These are phyloP conservation scores for Litchi chinensis DNA, from an alignment of 345 rosid species.

Conservation along the genomic window DNA sequence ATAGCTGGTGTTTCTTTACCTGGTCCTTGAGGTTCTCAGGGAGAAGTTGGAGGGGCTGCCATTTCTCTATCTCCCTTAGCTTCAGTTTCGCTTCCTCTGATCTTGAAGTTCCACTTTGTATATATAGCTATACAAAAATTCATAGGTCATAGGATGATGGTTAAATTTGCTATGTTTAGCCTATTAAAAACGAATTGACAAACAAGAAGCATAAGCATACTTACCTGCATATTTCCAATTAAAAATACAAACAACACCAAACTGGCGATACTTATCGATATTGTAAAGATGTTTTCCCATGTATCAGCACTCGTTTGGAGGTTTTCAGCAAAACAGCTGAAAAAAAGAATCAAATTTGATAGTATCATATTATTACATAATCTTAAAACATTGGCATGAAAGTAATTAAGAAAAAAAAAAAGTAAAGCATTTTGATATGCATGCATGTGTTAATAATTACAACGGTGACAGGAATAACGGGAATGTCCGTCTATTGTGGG, in stretches of 20 bases:
- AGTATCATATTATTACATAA: too few species aligned
- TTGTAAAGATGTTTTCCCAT: conserved; percentile 57
- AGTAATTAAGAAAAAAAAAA: neutral
- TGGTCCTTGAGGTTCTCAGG: conserved; percentile 30
- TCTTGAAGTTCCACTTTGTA: neutral
- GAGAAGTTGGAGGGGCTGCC: conserved; percentile 31
- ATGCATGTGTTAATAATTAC: too few species aligned
- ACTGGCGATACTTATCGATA: conserved; percentile 43
- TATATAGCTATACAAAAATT: too few species aligned
- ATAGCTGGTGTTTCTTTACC: conserved; percentile 34
- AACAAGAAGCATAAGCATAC: too few species aligned
- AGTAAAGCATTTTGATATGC: neutral
- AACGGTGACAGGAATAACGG: too few species aligned
- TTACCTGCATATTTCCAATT: conserved; percentile 57
- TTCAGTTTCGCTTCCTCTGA: neutral
- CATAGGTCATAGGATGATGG: too few species aligned
- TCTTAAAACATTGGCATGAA: too few species aligned
- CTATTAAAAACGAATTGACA: too few species aligned
- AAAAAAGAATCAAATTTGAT: neutral
- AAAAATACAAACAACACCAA: conserved; percentile 50
- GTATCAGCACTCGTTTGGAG: conserved; percentile 47
- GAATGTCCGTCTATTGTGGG: too few species aligned
- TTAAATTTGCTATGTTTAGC: too few species aligned
- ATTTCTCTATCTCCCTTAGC: conserved; percentile 34
- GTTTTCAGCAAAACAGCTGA: conserved; percentile 44